Evolutionary conservation across 805 yeast species (phyloP).

Genomic region (Starmerella floris): DNA sequence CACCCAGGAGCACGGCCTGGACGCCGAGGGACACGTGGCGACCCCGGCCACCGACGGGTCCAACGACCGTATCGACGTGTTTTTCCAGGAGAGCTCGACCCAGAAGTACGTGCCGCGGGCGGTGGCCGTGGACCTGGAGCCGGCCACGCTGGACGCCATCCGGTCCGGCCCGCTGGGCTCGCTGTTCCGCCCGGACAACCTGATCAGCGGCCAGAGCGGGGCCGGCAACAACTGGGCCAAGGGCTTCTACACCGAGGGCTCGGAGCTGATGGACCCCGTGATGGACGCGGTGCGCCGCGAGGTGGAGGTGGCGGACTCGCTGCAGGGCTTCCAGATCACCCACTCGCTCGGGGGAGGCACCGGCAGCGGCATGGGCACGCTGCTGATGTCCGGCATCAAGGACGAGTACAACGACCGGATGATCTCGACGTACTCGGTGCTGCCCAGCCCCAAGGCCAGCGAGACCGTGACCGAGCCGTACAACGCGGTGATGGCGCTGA

Average conservation of each 20-base stretch:
- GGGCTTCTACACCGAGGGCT: conserved; percentile 95
- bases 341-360: conserved; percentile 88
- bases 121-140: conserved; percentile 84
- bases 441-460: conserved; percentile 83
- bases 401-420: conserved; percentile 93
- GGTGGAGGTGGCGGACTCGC: conserved; percentile 85
- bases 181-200: conserved; percentile 84
- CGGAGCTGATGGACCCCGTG: conserved; percentile 84
- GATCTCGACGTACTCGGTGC: conserved; percentile 94
- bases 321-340: conserved; percentile 89
- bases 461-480: conserved; percentile 94
- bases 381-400: conserved; percentile 70
- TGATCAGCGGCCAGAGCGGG: conserved; percentile 78
- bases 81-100: conserved; percentile 65
- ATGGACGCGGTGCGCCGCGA: conserved; percentile 86
- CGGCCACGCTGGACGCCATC: conserved; percentile 82
- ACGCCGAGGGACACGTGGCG: conserved; percentile 25
- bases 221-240: conserved; percentile 98
- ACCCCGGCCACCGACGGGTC: conserved; percentile 21
- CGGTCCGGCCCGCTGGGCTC: conserved; percentile 67
- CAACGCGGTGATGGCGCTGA: conserved; percentile 83
- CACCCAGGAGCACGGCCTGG: conserved; percentile 29
- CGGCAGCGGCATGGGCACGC: conserved; percentile 94
- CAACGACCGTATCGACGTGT: conserved; percentile 56
- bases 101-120: conserved; percentile 92